Evolutionary conservation across 495 filamentous ascomycete genomes (phyloP), one percentile per base, ranked within the genome.

Genomic region (Penicillium angulare): DNA sequence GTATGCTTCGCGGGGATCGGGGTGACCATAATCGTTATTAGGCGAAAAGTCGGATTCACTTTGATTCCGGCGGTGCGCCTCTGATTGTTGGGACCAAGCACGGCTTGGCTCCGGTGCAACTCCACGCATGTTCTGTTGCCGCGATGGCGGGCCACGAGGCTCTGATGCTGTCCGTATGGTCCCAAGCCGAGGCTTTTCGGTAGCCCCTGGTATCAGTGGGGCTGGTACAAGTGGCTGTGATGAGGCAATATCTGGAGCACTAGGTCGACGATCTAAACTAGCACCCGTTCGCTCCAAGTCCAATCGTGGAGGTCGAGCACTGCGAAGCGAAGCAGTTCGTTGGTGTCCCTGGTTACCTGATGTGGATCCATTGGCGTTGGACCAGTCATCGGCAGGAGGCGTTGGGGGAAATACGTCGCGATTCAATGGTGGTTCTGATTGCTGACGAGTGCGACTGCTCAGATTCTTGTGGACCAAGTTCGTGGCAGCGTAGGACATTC

Each of bases 331-430:
- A 1, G 60, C 53, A 18, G 56, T 47, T 12, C 62, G 56, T 12
- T 54, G 55, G 43, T 57, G 66, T 26, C 49, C 23, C 3, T 52
- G 43, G 18, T 39, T 42, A 27, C 50, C 47, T 12, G 51, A 50
- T 0, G 48, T 33, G 1, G 59, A 51, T 15, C 53, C 56, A 21
- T 51, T 46, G 43, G 38, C 55, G 60, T 49, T 49, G 60, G 76
- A 55, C 90, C 90, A 55, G 81, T 65, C 79, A 70, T 97, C 95
- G 32, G 93, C 95, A 5, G 93, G 93, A 40, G 93, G 93, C 13
- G 93, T 98, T 27, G 93, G 93, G 5, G 93, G 93, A 76, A 98
- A 97, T 40, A 92, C 79, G 66, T 90, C 92, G 52, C 92, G 87
- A 53, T 82, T 82, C 20, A 92, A 72, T 6, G 92, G 90, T 15